A percentile compares a stretch with the other conserved stretches of the same genome.
Conservation (phyloP, 1,284 basidiomycete species). For the Apiotrichum gracile region DNA sequence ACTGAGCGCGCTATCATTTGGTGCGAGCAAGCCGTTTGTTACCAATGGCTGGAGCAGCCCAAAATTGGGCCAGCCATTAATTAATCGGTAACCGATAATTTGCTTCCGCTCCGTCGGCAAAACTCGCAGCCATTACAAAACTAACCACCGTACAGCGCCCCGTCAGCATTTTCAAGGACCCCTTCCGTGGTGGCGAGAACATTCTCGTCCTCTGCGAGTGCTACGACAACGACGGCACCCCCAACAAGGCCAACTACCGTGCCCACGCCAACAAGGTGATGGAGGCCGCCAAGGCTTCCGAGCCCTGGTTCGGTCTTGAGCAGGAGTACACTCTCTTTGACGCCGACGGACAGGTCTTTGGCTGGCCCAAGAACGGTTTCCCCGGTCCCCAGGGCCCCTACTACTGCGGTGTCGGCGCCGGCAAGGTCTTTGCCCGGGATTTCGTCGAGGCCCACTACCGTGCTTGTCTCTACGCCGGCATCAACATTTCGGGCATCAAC, state of each 20-base stretch:
- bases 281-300: constrained; percentile 71
- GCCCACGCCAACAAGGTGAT: constrained; percentile 86
- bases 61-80: too few species aligned
- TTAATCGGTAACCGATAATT: neutral
- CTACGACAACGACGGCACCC: constrained; percentile 98
- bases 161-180: constrained; percentile 95
- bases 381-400: constrained; percentile 99
- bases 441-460: constrained; percentile 97
- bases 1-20: neutral
- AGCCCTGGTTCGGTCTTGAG: constrained; percentile 98
- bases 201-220: constrained; percentile 94
- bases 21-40: neutral
- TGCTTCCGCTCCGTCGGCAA: neutral
- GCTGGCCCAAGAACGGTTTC: constrained; percentile 99
- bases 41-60: too few species aligned
- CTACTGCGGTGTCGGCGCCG: constrained; percentile 97
- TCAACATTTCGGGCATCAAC: constrained; percentile 99
- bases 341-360: constrained; percentile 81
- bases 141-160: constrained; percentile 56
- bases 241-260: constrained; percentile 95
- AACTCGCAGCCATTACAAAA: neutral
- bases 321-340: constrained; percentile 99
- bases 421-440: constrained; percentile 97
- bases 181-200: constrained; percentile 98
- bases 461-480: constrained; percentile 86